A percentile compares a stretch with the other conserved stretches of the same genome.
These are phyloP conservation scores for Prinsepia uniflora DNA, from an alignment of 306 rosid genomes.

Conservation along the genomic window DNA sequence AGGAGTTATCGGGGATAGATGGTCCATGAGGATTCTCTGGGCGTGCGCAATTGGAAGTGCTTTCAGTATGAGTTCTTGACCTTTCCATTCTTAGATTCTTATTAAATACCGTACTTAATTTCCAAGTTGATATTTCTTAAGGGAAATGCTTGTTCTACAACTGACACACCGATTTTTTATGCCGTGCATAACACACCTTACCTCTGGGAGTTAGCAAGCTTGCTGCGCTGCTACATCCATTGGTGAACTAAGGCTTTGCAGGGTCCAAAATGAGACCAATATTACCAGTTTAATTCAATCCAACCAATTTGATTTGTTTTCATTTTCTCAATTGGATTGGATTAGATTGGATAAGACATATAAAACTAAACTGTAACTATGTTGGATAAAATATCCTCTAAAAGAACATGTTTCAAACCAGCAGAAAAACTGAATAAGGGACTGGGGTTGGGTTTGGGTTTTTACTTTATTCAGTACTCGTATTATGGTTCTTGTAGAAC, in stretches of 20 bases:
- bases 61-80: conserved; percentile 21
- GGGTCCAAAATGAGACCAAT: background rate
- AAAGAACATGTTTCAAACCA: background rate
- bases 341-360: background rate
- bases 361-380: background rate
- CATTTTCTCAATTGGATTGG: background rate
- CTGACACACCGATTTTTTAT: background rate
- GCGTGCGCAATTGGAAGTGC: conserved; percentile 44
- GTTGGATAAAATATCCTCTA: background rate
- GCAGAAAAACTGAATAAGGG: background rate
- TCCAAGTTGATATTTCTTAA: background rate
- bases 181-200: background rate
- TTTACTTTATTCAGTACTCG: no score
- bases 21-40: conserved; percentile 53
- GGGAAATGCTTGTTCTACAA: background rate
- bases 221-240: background rate
- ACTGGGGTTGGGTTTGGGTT: no score
- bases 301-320: background rate
- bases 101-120: background rate
- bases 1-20: conserved; percentile 40
- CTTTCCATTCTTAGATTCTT: background rate
- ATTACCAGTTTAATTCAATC: background rate
- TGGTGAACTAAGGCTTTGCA: background rate
- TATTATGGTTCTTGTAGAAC: no score
- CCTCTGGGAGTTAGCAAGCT: background rate